Evolutionary conservation across 2,329 filamentous ascomycete species (phyloP).

Genomic region (Tolypocladium tundrense): DNA sequence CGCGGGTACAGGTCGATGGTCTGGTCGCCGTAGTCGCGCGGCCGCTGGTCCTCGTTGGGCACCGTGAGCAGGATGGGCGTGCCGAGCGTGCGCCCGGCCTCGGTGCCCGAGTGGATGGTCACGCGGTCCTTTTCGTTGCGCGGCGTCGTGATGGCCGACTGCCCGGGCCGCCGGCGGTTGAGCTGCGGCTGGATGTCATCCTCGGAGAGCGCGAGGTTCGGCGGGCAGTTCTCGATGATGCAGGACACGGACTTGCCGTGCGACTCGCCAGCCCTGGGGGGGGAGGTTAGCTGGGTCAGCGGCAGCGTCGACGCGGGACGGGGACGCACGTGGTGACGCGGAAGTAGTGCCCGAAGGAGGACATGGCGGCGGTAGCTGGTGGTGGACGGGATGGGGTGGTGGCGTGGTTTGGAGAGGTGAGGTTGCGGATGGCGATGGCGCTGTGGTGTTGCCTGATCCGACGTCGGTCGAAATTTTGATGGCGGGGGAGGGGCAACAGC

Average conservation of each 20-base stretch:
- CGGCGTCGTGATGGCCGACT: slow-evolving; percentile 82
- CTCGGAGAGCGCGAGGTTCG: slow-evolving; percentile 77
- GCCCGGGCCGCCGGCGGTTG: slow-evolving; percentile 79
- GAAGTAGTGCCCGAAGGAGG: slow-evolving; percentile 77
- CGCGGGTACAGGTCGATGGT: slow-evolving; percentile 90
- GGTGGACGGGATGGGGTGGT: background rate
- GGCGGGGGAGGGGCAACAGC: background rate
- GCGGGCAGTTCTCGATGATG: slow-evolving; percentile 88
- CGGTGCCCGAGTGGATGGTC: slow-evolving; percentile 85
- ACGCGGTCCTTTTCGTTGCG: slow-evolving; percentile 88
- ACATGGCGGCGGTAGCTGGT: slow-evolving; percentile 46
- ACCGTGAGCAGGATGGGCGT: slow-evolving; percentile 85
- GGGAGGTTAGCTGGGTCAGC: slow-evolving; percentile 1
- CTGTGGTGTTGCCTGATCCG: background rate
- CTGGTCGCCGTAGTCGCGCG: slow-evolving; percentile 78
- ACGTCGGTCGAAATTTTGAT: background rate
- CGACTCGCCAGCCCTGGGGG: slow-evolving; percentile 44
- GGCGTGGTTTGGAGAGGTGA: background rate
- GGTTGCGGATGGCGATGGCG: background rate
- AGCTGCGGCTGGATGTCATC: slow-evolving; percentile 89
- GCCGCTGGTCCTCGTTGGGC: slow-evolving; percentile 84
- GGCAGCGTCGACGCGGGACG: slow-evolving; percentile 37
- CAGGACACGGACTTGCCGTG: slow-evolving; percentile 90
- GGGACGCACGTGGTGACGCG: slow-evolving; percentile 65
- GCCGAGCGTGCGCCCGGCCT: slow-evolving; percentile 80